Conservation (phyloP, 495 filamentous ascomycete genomes). For the Neurospora sp. region DNA sequence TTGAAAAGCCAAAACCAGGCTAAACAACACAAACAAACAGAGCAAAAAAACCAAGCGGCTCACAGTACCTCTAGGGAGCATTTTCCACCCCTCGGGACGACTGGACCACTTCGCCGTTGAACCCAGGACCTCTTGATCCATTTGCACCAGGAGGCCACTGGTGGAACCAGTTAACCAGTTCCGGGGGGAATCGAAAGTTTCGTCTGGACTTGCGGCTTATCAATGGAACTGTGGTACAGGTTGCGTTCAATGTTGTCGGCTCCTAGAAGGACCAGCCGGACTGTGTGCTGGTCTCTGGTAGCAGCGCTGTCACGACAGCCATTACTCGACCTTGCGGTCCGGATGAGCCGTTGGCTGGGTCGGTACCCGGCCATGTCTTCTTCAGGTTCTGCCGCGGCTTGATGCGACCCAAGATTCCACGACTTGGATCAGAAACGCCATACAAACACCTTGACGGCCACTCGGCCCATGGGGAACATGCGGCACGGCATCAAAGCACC, state of each 20-base stretch:
- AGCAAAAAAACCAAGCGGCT: neutral
- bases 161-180: neutral
- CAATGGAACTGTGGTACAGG: neutral
- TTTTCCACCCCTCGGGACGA: neutral
- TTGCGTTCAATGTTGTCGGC: neutral
- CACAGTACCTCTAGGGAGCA: neutral
- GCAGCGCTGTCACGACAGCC: neutral
- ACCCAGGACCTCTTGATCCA: neutral
- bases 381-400: neutral
- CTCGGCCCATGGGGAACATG: slow-evolving; percentile 3
- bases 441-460: neutral
- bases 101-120: neutral
- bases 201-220: neutral
- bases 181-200: neutral
- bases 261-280: neutral
- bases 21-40: neutral
- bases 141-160: neutral
- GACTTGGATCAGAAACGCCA: neutral
- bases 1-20: neutral
- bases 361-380: neutral
- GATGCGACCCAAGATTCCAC: neutral
- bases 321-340: slow-evolving; percentile 1
- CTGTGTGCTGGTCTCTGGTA: neutral
- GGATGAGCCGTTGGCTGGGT: slow-evolving; percentile 10
- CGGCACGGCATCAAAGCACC: slow-evolving; percentile 2